Evolutionary conservation across 306 rosid genomes (phyloP).

Genomic region (Malus orientalis): DNA sequence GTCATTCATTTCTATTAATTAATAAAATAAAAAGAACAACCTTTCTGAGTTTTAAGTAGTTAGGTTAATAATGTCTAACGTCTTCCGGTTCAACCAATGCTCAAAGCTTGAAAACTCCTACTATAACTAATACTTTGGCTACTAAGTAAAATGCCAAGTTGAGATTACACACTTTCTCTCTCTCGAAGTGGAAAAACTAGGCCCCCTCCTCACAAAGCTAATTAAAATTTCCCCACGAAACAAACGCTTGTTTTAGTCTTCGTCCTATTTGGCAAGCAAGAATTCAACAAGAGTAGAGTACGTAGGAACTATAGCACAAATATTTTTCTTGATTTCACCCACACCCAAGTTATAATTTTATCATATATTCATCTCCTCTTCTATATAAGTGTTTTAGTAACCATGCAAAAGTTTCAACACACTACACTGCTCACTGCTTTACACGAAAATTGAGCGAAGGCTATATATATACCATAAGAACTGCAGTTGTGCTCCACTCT

Average conservation of each 20-base stretch:
- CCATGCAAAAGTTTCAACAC: constrained; percentile 4
- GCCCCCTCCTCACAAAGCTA: background rate
- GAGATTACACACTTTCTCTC: background rate
- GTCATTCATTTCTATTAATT: background rate
- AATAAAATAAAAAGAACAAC: background rate
- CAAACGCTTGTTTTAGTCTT: too few species aligned
- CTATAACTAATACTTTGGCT: too few species aligned
- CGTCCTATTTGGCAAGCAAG: too few species aligned
- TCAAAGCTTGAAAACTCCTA: too few species aligned
- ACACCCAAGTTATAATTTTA: background rate
- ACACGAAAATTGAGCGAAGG: constrained; percentile 48
- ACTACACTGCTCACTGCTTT: background rate
- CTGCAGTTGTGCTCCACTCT: constrained; percentile 25
- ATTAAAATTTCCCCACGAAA: background rate
- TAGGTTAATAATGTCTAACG: background rate
- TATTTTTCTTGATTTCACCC: background rate
- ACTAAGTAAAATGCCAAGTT: background rate
- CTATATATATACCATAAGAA: constrained; percentile 54
- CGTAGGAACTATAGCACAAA: background rate
- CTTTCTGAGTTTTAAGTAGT: background rate
- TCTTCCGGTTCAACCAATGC: background rate
- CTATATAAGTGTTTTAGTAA: background rate
- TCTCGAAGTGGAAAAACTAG: background rate
- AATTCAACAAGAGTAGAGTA: background rate
- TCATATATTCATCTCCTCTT: background rate